Percentiles rank a stretch among this genome's conserved stretches.
Evolutionary conservation across 148 eudicot genomes (phyloP).

Genomic region (Cornus kousa): DNA sequence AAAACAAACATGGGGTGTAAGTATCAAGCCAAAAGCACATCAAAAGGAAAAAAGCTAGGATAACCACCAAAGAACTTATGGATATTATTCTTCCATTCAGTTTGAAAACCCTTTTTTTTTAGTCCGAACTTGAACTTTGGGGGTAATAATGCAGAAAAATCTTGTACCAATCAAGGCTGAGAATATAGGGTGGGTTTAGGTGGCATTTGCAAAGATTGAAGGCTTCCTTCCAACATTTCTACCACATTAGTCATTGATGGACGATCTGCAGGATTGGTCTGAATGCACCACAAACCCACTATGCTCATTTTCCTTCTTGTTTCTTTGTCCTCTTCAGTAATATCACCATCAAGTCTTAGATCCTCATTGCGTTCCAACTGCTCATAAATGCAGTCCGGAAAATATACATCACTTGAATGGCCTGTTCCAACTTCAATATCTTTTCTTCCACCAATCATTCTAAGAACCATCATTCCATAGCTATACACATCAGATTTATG

Average conservation of each 20-base stretch:
- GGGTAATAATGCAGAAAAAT: neutral
- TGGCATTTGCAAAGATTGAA: slow-evolving; percentile 19
- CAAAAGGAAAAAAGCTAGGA: too few species aligned
- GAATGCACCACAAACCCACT: slow-evolving; percentile 44
- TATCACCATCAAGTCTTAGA: neutral
- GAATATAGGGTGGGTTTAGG: slow-evolving; percentile 14
- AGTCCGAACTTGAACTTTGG: too few species aligned
- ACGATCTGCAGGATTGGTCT: slow-evolving; percentile 24
- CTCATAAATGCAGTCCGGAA: slow-evolving; percentile 25
- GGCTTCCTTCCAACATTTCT: slow-evolving; percentile 33
- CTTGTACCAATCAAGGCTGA: slow-evolving; percentile 4
- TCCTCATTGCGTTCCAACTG: slow-evolving; percentile 16
- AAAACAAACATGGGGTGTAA: too few species aligned
- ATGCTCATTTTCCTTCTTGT: slow-evolving; percentile 24
- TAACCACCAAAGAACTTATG: too few species aligned
- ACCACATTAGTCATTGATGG: slow-evolving; percentile 27
- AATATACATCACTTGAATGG: neutral
- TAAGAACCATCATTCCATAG: slow-evolving; percentile 31
- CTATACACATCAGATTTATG: slow-evolving; percentile 6
- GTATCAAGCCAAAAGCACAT: too few species aligned
- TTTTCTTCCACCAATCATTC: neutral
- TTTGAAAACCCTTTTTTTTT: too few species aligned
- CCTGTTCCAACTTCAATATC: neutral
- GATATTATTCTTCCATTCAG: too few species aligned
- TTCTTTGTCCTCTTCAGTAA: slow-evolving; percentile 10